These are phyloP conservation scores for Barnettozyma botsteinii DNA, from an alignment of 805 yeast genomes.

Conservation along the genomic window DNA sequence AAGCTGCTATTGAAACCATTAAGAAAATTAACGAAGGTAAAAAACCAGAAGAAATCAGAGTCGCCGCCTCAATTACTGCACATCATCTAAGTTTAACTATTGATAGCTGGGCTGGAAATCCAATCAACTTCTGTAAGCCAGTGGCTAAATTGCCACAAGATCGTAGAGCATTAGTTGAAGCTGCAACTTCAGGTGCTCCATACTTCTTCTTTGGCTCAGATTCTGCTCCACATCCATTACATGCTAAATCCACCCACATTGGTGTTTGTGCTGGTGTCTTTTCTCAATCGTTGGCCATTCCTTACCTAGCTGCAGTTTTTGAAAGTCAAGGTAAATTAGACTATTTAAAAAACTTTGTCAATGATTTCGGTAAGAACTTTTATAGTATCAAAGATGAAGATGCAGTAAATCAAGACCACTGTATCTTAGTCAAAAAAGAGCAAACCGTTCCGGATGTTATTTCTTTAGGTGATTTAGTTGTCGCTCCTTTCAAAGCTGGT, in stretches of 20 bases:
- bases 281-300: slow-evolving; percentile 77
- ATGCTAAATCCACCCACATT: slow-evolving; percentile 64
- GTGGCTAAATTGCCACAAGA: slow-evolving; percentile 92
- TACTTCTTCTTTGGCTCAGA: slow-evolving; percentile 96
- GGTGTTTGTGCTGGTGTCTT: slow-evolving; percentile 98
- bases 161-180: slow-evolving; percentile 69
- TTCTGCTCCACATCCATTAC: slow-evolving; percentile 93
- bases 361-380: slow-evolving; percentile 65
- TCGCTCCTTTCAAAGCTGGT: slow-evolving; percentile 87
- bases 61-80: slow-evolving; percentile 92
- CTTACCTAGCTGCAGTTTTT: slow-evolving; percentile 84
- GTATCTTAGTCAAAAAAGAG: slow-evolving; percentile 48
- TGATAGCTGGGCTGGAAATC: slow-evolving; percentile 96
- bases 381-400: slow-evolving; percentile 51
- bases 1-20: slow-evolving; percentile 78
- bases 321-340: slow-evolving; percentile 60
- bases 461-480: slow-evolving; percentile 39
- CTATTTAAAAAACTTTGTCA: slow-evolving; percentile 66
- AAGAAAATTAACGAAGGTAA: slow-evolving; percentile 50
- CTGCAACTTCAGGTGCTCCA: slow-evolving; percentile 88
- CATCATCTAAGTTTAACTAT: slow-evolving; percentile 87
- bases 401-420: slow-evolving; percentile 41
- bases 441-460: slow-evolving; percentile 56
- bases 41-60: slow-evolving; percentile 39
- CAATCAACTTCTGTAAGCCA: slow-evolving; percentile 94